phyloP scores from a whole-genome alignment of 2,329 filamentous ascomycete genomes.

The Chaetomiaceae sp. region DNA sequence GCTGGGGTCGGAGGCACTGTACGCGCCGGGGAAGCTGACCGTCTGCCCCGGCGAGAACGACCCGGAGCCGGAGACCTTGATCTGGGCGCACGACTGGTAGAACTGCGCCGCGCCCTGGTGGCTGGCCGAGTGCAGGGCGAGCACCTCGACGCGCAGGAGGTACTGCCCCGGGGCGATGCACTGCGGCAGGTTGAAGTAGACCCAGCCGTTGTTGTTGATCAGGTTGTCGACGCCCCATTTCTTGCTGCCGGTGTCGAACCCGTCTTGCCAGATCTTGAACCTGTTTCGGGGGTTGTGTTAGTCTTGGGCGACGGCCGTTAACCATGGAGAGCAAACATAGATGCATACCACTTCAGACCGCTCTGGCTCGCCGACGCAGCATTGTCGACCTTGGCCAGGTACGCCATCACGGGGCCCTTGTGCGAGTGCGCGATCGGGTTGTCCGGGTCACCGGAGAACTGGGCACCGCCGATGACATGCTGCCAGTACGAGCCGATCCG shows the following conservation, averaged over 20 bases:
- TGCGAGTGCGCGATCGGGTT: slow-evolving; percentile 50
- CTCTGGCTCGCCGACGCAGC: slow-evolving; percentile 38
- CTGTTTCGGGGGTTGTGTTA: slow-evolving; percentile 8
- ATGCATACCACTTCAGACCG: slow-evolving; percentile 37
- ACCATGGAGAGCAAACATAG: not conserved
- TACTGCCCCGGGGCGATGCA: slow-evolving; percentile 50
- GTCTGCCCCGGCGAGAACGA: slow-evolving; percentile 31
- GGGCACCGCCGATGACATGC: slow-evolving; percentile 48
- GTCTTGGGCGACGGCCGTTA: not conserved
- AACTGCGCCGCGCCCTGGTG: slow-evolving; percentile 35
- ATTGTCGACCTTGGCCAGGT: slow-evolving; percentile 48
- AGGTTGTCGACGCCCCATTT: slow-evolving; percentile 45
- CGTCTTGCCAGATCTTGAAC: slow-evolving; percentile 51
- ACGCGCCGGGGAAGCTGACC: slow-evolving; percentile 41
- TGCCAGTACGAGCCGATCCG: slow-evolving; percentile 47
- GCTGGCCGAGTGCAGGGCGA: slow-evolving; percentile 46
- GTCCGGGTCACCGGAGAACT: slow-evolving; percentile 43
- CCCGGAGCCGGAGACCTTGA: slow-evolving; percentile 35
- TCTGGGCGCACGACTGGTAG: slow-evolving; percentile 40
- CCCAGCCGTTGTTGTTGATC: slow-evolving; percentile 39
- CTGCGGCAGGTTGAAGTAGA: slow-evolving; percentile 43
- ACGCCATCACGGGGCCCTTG: slow-evolving; percentile 49
- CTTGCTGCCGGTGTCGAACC: slow-evolving; percentile 36
- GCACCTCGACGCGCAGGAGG: slow-evolving; percentile 48
- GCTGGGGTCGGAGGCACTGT: slow-evolving; percentile 37